These are phyloP conservation scores for Thalassia testudinum DNA, from an alignment of 116 monocot species.

Conservation along the genomic window DNA sequence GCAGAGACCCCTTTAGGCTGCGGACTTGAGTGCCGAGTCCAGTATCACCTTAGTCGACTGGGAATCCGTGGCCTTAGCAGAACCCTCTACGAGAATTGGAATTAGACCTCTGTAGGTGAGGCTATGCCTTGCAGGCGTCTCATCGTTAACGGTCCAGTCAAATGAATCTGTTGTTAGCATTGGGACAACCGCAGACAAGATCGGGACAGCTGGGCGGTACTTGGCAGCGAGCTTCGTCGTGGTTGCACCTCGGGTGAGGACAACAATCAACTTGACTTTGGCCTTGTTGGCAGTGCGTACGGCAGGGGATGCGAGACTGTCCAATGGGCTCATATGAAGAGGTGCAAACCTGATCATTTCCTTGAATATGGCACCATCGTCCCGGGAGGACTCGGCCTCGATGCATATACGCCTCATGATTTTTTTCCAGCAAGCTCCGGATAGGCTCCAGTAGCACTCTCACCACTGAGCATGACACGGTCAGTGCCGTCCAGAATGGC, in stretches of 20 bases:
- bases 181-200: slow-evolving; percentile 69
- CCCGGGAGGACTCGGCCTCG: slow-evolving; percentile 72
- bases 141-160: slow-evolving; percentile 52
- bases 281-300: slow-evolving; percentile 62
- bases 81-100: slow-evolving; percentile 58
- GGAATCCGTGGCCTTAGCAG: slow-evolving; percentile 44
- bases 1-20: slow-evolving; percentile 29
- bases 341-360: slow-evolving; percentile 45
- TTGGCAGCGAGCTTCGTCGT: slow-evolving; percentile 44
- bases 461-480: too few relatives aligned
- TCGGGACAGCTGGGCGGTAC: slow-evolving; percentile 65
- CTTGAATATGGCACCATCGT: slow-evolving; percentile 65
- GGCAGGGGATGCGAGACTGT: slow-evolving; percentile 72
- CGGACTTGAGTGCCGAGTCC: slow-evolving; percentile 38
- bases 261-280: slow-evolving; percentile 45
- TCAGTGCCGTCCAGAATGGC: slow-evolving; percentile 83
- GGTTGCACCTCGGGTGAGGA: slow-evolving; percentile 64
- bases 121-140: slow-evolving; percentile 52
- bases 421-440: slow-evolving; percentile 61
- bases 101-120: slow-evolving; percentile 58
- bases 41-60: slow-evolving; percentile 70
- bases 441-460: slow-evolving; percentile 86
- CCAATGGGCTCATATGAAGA: slow-evolving; percentile 80
- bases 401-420: slow-evolving; percentile 75
- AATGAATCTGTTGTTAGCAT: slow-evolving; percentile 46